Percentiles rank a stretch among this genome's conserved stretches.
Evolutionary conservation across 208 protist genomes (phyloP).

Genomic region (Tritrichomonas musculus): DNA sequence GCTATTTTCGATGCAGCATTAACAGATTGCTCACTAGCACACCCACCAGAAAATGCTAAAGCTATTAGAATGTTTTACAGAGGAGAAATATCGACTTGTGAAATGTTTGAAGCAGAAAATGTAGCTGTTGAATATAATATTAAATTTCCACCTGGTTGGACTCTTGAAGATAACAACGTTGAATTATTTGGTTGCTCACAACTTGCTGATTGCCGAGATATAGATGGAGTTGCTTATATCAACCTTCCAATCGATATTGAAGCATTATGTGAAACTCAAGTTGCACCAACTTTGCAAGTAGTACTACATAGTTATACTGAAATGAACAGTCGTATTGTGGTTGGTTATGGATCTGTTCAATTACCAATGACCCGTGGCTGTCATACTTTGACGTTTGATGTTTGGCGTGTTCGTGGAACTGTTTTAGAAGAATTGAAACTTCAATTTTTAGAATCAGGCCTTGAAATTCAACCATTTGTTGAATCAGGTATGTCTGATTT

Average conservation of each 20-base stretch:
- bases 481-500: background rate
- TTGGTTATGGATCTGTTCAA: background rate
- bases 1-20: background rate
- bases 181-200: background rate
- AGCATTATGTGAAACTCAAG: background rate
- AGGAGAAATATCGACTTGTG: background rate
- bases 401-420: background rate
- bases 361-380: background rate
- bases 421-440: conserved; percentile 16
- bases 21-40: background rate
- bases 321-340: background rate
- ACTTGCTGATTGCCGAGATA: background rate
- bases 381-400: background rate
- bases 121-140: conserved; percentile 6
- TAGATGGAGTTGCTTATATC: background rate
- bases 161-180: background rate
- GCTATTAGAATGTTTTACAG: background rate
- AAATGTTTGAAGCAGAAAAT: background rate
- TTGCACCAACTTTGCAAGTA: background rate
- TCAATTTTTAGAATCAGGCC: background rate
- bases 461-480: background rate
- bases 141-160: background rate
- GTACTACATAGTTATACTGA: background rate
- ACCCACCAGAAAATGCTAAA: background rate
- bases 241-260: background rate